A percentile compares a stretch with the other conserved stretches of the same genome.
phyloP scores from a whole-genome alignment of 345 rosid genomes.

The Populus alba region DNA sequence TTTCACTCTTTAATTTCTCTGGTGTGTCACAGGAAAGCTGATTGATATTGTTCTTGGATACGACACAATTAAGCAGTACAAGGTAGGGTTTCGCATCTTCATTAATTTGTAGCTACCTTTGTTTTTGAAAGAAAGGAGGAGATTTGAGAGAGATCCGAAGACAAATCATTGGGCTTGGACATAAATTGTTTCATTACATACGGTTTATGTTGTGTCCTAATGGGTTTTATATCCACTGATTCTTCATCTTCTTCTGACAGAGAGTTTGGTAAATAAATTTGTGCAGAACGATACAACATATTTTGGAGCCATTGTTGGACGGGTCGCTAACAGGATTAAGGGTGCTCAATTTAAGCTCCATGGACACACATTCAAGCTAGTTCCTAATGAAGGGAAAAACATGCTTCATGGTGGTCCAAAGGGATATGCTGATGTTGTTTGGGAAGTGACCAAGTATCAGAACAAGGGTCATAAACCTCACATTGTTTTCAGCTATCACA shows the following conservation, averaged over 20 bases:
- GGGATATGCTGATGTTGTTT: constrained; percentile 68
- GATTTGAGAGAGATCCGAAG: too few species aligned
- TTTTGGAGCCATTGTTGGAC: constrained; percentile 72
- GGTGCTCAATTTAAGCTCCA: constrained; percentile 63
- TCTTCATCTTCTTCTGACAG: neutral
- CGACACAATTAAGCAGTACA: constrained; percentile 55
- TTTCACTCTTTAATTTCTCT: neutral
- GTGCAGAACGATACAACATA: constrained; percentile 57
- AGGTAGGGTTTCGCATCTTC: constrained; percentile 30
- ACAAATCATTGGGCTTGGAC: too few species aligned
- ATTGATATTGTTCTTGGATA: constrained; percentile 73
- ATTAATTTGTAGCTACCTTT: neutral
- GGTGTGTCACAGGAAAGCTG: constrained; percentile 47
- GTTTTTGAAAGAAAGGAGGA: neutral
- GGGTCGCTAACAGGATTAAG: constrained; percentile 78
- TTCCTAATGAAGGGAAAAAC: constrained; percentile 70
- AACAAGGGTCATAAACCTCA: constrained; percentile 42
- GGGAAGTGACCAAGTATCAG: constrained; percentile 54
- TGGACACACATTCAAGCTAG: constrained; percentile 51
- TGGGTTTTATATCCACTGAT: neutral
- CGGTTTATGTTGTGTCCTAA: neutral
- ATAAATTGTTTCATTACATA: too few species aligned
- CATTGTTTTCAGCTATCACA: constrained; percentile 58
- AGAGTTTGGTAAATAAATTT: neutral
- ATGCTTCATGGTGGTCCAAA: constrained; percentile 75